phyloP scores from a whole-genome alignment of 768 basidiomycete species.

The Leccinum pellstonianum region DNA sequence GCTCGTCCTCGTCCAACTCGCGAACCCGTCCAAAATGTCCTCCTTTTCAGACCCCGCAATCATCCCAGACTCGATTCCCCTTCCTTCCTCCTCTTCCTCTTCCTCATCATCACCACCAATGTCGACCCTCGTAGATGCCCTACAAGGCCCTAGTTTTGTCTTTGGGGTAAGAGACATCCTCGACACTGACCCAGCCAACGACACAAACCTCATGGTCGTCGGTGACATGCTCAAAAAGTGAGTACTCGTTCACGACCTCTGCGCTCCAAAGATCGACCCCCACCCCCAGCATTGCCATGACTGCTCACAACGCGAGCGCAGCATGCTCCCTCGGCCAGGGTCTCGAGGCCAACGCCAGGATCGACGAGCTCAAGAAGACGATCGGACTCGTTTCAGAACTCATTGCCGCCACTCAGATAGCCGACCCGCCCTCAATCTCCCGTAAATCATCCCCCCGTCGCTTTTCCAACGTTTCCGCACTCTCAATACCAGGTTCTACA shows the following conservation, averaged over 20 bases:
- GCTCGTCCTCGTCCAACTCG: background rate
- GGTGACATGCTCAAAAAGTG: conserved; percentile 56
- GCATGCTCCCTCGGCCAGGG: conserved; percentile 49
- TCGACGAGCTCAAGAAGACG: conserved; percentile 55
- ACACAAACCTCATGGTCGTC: conserved; percentile 49
- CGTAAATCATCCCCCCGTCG: conserved; percentile 30
- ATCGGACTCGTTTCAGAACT: conserved; percentile 54
- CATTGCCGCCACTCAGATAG: conserved; percentile 44
- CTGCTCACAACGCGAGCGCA: conserved; percentile 55
- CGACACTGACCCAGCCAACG: conserved; percentile 36
- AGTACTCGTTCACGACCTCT: conserved; percentile 4
- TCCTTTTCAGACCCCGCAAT: background rate
- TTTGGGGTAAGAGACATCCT: conserved; percentile 28
- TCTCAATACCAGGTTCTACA: conserved; percentile 42
- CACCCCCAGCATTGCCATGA: conserved; percentile 53
- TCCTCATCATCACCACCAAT: conserved; percentile 25
- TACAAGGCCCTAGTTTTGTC: conserved; percentile 11
- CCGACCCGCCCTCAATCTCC: conserved; percentile 34
- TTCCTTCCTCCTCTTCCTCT: conserved; percentile 28
- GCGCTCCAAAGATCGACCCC: conserved; percentile 16
- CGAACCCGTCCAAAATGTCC: background rate
- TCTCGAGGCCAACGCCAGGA: conserved; percentile 46
- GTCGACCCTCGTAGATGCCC: background rate
- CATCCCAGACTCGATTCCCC: conserved; percentile 9
- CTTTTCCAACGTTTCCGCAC: conserved; percentile 15